phyloP scores from a whole-genome alignment of 139 green algal species.

The Chlamydomonas eustigma region DNA sequence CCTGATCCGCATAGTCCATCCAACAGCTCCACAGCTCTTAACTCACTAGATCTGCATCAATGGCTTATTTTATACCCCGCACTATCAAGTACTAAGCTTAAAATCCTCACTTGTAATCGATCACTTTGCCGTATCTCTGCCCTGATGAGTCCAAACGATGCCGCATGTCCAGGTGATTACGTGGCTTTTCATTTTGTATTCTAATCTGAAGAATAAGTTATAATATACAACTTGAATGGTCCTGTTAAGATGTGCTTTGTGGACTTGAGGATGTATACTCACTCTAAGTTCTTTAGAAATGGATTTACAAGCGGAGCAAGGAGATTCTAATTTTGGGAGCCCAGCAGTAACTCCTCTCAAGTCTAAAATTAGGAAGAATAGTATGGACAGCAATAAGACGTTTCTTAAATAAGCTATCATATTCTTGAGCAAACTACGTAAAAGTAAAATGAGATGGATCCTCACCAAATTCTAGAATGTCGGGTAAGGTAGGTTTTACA shows the following conservation, averaged over 20 bases:
- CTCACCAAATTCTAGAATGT: no score
- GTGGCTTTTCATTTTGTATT: constrained; percentile 4
- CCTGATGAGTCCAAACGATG: not conserved
- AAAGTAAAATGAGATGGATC: no score
- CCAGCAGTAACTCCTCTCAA: no score
- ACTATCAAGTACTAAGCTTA: no score
- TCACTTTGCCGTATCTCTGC: constrained; percentile 7
- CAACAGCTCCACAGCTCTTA: not conserved
- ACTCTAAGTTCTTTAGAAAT: not conserved
- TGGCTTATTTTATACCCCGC: no score
- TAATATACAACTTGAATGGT: not conserved
- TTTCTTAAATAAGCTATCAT: no score
- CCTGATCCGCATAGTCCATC: not conserved
- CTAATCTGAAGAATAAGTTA: not conserved
- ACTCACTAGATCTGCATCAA: not conserved
- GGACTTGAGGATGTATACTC: not conserved
- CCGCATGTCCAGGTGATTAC: constrained; percentile 8
- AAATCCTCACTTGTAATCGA: constrained; percentile 12
- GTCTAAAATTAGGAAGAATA: no score
- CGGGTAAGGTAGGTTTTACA: no score
- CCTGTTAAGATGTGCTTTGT: not conserved
- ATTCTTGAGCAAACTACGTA: no score
- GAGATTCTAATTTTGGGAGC: not conserved
- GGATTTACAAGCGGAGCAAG: not conserved
- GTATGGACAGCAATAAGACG: no score